A percentile compares a stretch with the other conserved stretches of the same genome.
phyloP scores from a whole-genome alignment of 2,329 filamentous ascomycete species.

The Alternaria tenuissima region DNA sequence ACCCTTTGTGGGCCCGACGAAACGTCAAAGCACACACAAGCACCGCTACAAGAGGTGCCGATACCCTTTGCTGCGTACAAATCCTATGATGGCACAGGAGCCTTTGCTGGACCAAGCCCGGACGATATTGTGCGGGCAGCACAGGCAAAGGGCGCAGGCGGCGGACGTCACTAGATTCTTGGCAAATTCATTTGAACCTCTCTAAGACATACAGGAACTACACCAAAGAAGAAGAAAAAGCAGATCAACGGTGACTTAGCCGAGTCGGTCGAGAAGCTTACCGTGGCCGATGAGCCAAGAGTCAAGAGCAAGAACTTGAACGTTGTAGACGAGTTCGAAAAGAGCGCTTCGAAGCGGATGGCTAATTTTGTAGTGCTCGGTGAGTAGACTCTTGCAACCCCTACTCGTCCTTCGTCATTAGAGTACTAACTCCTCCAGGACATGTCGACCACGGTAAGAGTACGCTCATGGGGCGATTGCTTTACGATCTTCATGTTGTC shows the following conservation, averaged over 20 bases:
- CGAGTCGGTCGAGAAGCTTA: conserved; percentile 58
- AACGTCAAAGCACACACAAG: conserved; percentile 1
- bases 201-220: conserved; percentile 38
- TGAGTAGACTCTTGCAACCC: conserved; percentile 52
- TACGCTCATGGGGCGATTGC: conserved; percentile 93
- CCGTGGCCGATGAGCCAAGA: conserved; percentile 59
- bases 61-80: conserved; percentile 53
- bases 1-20: conserved; percentile 54
- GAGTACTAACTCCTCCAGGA: conserved; percentile 54
- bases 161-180: conserved; percentile 42
- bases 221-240: conserved; percentile 40
- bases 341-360: conserved; percentile 76
- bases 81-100: conserved; percentile 58
- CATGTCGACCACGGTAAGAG: conserved; percentile 98
- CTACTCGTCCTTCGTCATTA: not conserved
- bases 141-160: conserved; percentile 64
- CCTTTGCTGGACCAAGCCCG: conserved; percentile 86
- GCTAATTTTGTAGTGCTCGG: conserved; percentile 94
- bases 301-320: conserved; percentile 80
- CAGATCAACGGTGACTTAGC: conserved; percentile 48
- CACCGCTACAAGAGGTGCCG: conserved; percentile 31
- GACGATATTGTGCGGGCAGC: conserved; percentile 89
- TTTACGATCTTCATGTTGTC: conserved; percentile 87
- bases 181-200: conserved; percentile 11
- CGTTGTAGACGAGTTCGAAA: conserved; percentile 82